Evolutionary conservation across 2,329 filamentous ascomycete species (phyloP), one percentile per base, ranked within the genome.

Genomic region (Dactylellina parvicollis): DNA sequence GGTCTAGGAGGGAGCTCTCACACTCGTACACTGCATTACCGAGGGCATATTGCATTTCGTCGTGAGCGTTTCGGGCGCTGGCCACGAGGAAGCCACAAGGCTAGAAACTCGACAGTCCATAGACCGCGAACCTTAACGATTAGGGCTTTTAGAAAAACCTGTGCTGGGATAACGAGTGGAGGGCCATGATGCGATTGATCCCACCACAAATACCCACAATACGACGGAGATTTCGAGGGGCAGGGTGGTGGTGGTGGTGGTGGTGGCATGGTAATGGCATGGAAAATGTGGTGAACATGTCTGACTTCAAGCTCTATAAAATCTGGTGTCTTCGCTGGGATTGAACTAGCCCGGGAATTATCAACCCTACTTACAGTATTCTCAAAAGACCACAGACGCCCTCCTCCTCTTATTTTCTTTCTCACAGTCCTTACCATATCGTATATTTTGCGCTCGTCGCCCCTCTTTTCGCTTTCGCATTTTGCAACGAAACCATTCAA

Each of bases 211-310:
- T 56, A 32, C 42, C 57, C 57, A 50, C 54, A 49, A 20, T 28
- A 30, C 24, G 24, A 49, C 66, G 66, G 66, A 71, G 66, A 71
- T 71, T 71, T 62, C 66, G 56, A 71, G 66, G 66, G 66, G 57
- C 44, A 40, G 49, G 36, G 40, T 24, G 18, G 44, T 46, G 20
- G 47, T 54, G 47, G 40, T 24, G 18, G 44, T 46, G 20, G 47
- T 54, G 47, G 46, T 55, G 65, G 65, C 38, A 61, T 49, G 52
- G 44, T 50, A 60, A 60, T 47, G 55, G 26, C 38, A 60, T 47
- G 55, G 4, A 12, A 46, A 28, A 16, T 46, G 26, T 55, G 47
- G 59, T 64, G 59, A 64, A 64, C 26, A 47, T 49, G 61, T 49
- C 50, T 49, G 50, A 60, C 52, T 34, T 34, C n/a, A n/a, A n/a